Conservation (phyloP, 331 rosid genomes). For the Saraca asoca region DNA sequence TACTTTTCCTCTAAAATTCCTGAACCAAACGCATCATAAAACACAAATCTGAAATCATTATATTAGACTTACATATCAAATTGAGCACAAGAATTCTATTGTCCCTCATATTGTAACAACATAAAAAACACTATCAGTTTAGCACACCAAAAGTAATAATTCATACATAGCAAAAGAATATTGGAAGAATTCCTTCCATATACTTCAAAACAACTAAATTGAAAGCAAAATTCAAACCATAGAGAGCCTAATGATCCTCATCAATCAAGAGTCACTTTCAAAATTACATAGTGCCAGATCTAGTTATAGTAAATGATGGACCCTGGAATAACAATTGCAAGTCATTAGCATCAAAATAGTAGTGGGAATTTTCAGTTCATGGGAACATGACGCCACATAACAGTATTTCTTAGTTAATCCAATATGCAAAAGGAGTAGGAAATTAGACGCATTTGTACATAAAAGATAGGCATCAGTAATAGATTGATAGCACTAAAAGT, state of each 20-base stretch:
- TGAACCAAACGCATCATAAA: too few species aligned
- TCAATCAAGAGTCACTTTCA: neutral
- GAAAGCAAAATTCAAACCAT: neutral
- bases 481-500: neutral
- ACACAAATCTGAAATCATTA: too few species aligned
- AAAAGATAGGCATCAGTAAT: neutral
- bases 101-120: neutral
- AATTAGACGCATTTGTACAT: neutral
- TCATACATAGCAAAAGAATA: neutral
- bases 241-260: neutral
- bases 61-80: conserved; percentile 25
- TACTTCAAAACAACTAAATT: neutral
- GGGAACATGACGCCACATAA: neutral
- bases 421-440: neutral
- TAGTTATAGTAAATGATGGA: too few species aligned
- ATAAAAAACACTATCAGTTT: neutral
- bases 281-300: conserved; percentile 1
- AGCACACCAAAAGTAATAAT: conserved; percentile 16
- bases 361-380: too few species aligned
- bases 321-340: too few species aligned
- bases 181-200: neutral
- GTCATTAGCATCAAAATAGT: too few species aligned
- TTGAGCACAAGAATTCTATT: neutral
- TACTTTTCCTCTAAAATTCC: too few species aligned
- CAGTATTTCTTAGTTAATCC: neutral